Percentiles rank a stretch among this genome's conserved stretches.
Evolutionary conservation across 2,329 filamentous ascomycete species (phyloP).

Genomic region (Dactylella cylindrospora): DNA sequence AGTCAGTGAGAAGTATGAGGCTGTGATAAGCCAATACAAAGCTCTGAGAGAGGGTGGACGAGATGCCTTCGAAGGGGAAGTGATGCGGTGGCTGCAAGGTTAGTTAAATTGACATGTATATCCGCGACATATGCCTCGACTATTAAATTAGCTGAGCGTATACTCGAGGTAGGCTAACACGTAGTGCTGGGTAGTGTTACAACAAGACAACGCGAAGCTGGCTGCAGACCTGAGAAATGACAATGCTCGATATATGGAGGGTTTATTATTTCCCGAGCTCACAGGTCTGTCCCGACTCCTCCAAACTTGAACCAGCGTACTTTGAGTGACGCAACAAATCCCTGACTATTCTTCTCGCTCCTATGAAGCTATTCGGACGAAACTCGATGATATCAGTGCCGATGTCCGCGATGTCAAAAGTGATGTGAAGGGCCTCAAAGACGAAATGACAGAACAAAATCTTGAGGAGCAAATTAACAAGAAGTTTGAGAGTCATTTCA

Average conservation of each 20-base stretch:
- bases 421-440: conserved; percentile 6
- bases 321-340: too few relatives aligned
- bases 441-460: background rate
- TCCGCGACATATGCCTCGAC: too few relatives aligned
- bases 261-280: conserved; percentile 13
- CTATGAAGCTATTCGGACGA: conserved; percentile 16
- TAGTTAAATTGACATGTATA: too few relatives aligned
- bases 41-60: conserved; percentile 6
- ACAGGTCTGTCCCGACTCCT: conserved; percentile 6
- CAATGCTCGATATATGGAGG: conserved; percentile 5
- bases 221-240: conserved; percentile 6
- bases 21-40: conserved; percentile 24
- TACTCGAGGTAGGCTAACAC: too few relatives aligned
- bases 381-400: conserved; percentile 13
- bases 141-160: too few relatives aligned
- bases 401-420: conserved; percentile 7
- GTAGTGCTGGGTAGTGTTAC: too few relatives aligned
- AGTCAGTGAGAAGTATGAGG: conserved; percentile 29
- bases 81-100: conserved; percentile 24
- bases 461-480: background rate
- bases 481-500: conserved; percentile 2
- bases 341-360: too few relatives aligned
- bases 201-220: conserved; percentile 14
- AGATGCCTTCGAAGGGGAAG: conserved; percentile 28
- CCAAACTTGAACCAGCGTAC: too few relatives aligned